Evolutionary conservation across 1,284 basidiomycete species (phyloP), one percentile per base, ranked within the genome.

Genomic region (Uromyces viciae-fabae): DNA sequence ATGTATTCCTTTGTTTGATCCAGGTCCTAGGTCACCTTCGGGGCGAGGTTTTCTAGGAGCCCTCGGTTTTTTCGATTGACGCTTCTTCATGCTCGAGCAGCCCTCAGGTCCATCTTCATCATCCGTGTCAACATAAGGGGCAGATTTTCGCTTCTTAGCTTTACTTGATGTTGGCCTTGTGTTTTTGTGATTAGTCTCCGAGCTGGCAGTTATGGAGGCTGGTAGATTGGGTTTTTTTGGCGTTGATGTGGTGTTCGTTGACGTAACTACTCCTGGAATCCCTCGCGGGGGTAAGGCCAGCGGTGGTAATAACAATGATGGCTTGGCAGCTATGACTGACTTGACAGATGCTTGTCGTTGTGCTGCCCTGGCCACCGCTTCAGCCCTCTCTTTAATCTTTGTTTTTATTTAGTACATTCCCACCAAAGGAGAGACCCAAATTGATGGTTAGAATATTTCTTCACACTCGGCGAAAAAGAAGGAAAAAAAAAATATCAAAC

Each of bases 81-180:
- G 25, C 8, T 25, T 60, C 49, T 36, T 75, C 17, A 19, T 40
- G 4, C 33, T 49, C 3, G 40, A 15, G 8, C 40, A 7, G n/a
- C 46, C 49, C 3, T 43, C 31, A 22, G 52, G 5, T 19, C 46
- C 43, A 17, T 36, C 43, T 36, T 79, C 66, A 40, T 72, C 77
- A 43, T 79, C 77, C n/a, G 43, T 79, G 1, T 79, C 33, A 2
- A 79, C 77, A 33, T 58, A 79, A 17, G 54, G 68, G n/a, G 66
- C 52, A 56, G 62, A 56, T 58, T 75, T 75, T 42, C 54, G 2
- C 36, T 72, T 79, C 56, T 52, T 68, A n/a, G 25, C 46, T 43
- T 71, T 60, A 31, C 14, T 71, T 2, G 60, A 36, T 19, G 60
- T 40, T n/a, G 62, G 25, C 25, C 17, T 49, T 42, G 62, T 22